These are phyloP conservation scores for Penicillium sclerotigenum DNA, from an alignment of 2,329 filamentous ascomycete species.

Conservation along the genomic window DNA sequence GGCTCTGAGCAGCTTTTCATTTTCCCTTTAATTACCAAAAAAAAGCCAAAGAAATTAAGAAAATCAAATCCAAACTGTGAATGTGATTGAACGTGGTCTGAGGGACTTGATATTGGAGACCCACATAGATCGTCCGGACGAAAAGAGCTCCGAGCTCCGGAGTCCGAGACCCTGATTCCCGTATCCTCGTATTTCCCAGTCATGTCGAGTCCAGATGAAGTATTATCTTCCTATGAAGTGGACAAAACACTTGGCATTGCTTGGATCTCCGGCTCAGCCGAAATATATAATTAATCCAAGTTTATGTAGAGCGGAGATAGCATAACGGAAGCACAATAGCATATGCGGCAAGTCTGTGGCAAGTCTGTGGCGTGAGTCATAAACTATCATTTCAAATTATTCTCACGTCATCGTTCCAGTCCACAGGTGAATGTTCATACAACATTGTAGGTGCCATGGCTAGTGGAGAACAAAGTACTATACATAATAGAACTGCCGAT, in stretches of 20 bases:
- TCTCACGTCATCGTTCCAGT: not conserved
- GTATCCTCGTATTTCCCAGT: constrained; percentile 15
- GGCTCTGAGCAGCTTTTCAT: not conserved
- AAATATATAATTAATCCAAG: too few relatives aligned
- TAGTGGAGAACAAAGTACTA: not conserved
- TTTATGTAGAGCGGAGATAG: not conserved
- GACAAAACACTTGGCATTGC: not conserved
- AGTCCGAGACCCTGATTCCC: not conserved
- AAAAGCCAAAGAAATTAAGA: not conserved
- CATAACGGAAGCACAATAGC: not conserved
- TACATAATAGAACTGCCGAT: too few relatives aligned
- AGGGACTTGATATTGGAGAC: constrained; percentile 6
- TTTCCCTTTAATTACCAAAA: not conserved
- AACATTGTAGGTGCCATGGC: too few relatives aligned
- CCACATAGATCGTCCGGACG: constrained; percentile 10
- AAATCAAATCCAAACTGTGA: not conserved
- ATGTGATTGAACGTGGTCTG: constrained; percentile 4
- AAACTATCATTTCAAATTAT: not conserved
- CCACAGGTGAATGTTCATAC: too few relatives aligned
- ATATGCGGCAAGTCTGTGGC: not conserved
- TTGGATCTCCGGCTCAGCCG: not conserved
- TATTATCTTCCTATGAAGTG: constrained; percentile 12
- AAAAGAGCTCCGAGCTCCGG: not conserved
- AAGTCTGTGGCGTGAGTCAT: not conserved
- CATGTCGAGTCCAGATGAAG: constrained; percentile 15